These are phyloP conservation scores for Skeletonema grethae DNA, from an alignment of 108 stramenopile species.

Conservation along the genomic window DNA sequence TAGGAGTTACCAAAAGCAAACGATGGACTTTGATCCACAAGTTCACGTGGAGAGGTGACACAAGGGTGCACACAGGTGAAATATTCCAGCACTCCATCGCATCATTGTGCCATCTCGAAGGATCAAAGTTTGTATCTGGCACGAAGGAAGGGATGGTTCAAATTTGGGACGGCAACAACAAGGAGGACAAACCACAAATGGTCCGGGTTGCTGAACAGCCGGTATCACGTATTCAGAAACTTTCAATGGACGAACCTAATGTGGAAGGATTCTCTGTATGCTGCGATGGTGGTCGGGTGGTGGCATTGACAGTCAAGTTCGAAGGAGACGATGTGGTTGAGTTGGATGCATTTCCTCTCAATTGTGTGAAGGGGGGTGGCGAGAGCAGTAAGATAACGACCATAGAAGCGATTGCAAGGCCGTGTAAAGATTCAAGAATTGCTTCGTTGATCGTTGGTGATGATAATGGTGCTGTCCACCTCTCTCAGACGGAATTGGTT, in stretches of 20 bases:
- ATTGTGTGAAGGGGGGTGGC: background rate
- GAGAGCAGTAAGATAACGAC: background rate
- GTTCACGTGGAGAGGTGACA: background rate
- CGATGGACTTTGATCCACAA: background rate
- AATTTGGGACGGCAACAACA: background rate
- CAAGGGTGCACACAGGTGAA: background rate
- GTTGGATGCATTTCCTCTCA: background rate
- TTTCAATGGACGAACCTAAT: background rate
- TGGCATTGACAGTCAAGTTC: background rate
- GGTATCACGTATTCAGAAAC: background rate
- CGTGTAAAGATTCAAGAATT: background rate
- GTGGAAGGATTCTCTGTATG: background rate
- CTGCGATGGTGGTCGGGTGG: background rate
- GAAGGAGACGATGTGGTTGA: background rate
- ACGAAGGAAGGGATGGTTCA: background rate
- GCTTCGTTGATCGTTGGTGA: background rate
- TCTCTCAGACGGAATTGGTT: background rate
- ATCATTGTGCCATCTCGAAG: background rate
- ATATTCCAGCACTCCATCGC: background rate
- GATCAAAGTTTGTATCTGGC: background rate
- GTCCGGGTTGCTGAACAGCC: background rate
- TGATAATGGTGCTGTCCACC: background rate
- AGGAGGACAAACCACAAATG: background rate
- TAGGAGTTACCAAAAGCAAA: background rate
- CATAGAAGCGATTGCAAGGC: background rate